Conservation (phyloP, 331 rosid species). For the Malus hybrid region DNA sequence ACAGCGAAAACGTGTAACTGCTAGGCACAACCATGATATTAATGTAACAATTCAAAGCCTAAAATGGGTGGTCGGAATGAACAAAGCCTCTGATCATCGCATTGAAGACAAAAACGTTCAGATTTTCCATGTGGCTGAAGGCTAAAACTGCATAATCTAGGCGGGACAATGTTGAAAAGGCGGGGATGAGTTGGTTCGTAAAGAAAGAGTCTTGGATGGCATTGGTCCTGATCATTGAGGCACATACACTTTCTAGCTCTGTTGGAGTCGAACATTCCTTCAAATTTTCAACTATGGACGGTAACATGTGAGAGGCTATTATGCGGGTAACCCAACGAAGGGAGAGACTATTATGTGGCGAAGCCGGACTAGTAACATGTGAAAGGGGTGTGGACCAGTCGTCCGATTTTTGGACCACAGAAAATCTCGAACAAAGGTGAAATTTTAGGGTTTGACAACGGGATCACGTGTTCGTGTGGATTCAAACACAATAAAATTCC, state of each 20-base stretch:
- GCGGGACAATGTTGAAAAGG: constrained; percentile 23
- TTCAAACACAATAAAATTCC: no score
- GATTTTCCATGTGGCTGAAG: constrained; percentile 42
- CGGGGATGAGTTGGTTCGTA: constrained; percentile 58
- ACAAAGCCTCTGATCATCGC: constrained; percentile 60
- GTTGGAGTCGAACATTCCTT: constrained; percentile 28
- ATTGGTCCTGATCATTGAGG: constrained; percentile 49
- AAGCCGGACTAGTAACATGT: no score
- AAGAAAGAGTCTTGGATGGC: constrained; percentile 55
- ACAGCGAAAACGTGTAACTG: constrained; percentile 61
- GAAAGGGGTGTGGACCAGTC: no score
- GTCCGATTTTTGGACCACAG: no score
- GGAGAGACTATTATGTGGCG: no score
- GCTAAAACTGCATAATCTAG: constrained; percentile 39
- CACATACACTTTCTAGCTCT: constrained; percentile 39
- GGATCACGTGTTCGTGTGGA: no score
- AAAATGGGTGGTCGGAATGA: constrained; percentile 26
- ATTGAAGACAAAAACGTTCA: constrained; percentile 63
- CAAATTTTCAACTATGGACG: constrained; percentile 21
- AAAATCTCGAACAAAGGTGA: no score
- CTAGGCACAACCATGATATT: constrained; percentile 39
- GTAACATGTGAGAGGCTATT: not conserved
- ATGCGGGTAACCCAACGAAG: no score
- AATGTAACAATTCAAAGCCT: constrained; percentile 39
- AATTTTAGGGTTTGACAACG: no score